Evolutionary conservation across 345 rosid genomes (phyloP).

Genomic region (Euphorbia pulcherrima): DNA sequence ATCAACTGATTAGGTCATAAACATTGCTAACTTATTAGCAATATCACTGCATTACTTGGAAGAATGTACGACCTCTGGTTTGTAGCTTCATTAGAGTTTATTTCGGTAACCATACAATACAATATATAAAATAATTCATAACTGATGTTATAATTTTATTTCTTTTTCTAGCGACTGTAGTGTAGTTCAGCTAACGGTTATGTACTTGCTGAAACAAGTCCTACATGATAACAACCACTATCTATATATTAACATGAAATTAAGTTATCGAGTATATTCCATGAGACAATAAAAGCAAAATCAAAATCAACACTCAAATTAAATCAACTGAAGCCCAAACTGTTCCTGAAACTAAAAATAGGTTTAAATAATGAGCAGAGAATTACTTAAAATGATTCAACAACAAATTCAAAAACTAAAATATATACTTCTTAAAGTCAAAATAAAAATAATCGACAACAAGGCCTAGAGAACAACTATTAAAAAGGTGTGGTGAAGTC

Average conservation of each 20-base stretch:
- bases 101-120: background rate
- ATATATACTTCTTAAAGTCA: background rate
- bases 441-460: background rate
- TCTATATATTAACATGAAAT: background rate
- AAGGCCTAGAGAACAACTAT: background rate
- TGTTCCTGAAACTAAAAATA: background rate
- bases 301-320: background rate
- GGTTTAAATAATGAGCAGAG: background rate
- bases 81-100: background rate
- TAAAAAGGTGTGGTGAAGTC: background rate
- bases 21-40: background rate
- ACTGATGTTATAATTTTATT: background rate
- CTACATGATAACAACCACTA: background rate
- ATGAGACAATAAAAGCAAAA: background rate
- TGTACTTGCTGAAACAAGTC: background rate
- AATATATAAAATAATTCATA: background rate
- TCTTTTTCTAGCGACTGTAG: background rate
- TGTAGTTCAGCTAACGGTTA: background rate
- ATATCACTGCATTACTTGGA: background rate
- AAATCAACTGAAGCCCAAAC: background rate
- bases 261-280: background rate
- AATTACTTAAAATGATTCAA: background rate
- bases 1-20: too few species aligned
- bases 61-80: too few species aligned
- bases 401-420: background rate